These are phyloP conservation scores for Pichia terricola DNA, from an alignment of 1,139 yeast species.

Conservation along the genomic window DNA sequence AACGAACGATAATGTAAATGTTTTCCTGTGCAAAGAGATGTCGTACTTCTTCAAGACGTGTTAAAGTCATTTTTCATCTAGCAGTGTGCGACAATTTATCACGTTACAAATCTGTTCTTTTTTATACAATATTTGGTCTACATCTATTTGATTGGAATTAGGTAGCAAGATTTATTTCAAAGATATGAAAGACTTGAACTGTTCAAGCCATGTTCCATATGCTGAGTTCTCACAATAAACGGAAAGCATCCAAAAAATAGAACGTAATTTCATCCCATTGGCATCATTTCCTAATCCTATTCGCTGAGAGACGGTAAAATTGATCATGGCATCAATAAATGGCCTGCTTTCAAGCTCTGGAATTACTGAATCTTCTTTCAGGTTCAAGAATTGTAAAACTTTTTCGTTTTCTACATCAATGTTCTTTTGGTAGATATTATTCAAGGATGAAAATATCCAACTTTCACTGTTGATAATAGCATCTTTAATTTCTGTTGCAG, in stretches of 20 bases:
- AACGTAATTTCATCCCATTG: constrained; percentile 1
- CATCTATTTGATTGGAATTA: too few relatives aligned
- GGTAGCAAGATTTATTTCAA: too few relatives aligned
- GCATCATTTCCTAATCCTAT: neutral
- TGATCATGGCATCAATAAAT: constrained; percentile 6
- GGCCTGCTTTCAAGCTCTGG: constrained; percentile 2
- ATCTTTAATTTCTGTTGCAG: neutral
- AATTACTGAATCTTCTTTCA: neutral
- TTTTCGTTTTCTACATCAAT: neutral
- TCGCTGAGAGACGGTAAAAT: constrained; percentile 1
- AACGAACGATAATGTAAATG: too few relatives aligned
- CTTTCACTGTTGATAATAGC: constrained; percentile 3
- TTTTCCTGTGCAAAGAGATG: too few relatives aligned
- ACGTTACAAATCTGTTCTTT: too few relatives aligned
- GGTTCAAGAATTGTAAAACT: constrained; percentile 1
- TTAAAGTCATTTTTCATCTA: too few relatives aligned
- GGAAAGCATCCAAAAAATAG: constrained; percentile 8
- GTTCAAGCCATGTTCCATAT: constrained; percentile 9
- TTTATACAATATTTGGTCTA: too few relatives aligned
- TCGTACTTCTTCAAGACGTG: too few relatives aligned
- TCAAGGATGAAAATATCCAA: constrained; percentile 5
- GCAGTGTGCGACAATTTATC: too few relatives aligned
- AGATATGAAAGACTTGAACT: constrained; percentile 16
- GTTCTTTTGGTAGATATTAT: constrained; percentile 5
- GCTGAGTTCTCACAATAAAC: constrained; percentile 8